Percentiles rank a stretch among this genome's conserved stretches.
phyloP scores from a whole-genome alignment of 2,329 filamentous ascomycete genomes.

The Tolypocladium guangdongense region DNA sequence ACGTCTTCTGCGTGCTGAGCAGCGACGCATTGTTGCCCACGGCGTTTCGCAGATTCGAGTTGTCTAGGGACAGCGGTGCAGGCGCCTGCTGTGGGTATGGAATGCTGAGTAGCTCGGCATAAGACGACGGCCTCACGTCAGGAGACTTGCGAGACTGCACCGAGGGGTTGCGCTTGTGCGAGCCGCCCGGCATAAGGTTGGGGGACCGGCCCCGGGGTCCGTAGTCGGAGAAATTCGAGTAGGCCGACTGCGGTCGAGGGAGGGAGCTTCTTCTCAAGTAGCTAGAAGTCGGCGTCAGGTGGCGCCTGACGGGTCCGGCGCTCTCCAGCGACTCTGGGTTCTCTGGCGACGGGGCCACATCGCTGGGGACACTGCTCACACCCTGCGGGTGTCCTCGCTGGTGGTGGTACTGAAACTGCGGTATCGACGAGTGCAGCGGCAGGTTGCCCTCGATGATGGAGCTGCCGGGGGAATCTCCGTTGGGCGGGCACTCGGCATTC shows the following conservation, averaged over 20 bases:
- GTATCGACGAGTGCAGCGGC: conserved; percentile 33
- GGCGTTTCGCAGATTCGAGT: conserved; percentile 64
- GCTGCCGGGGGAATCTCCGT: conserved; percentile 36
- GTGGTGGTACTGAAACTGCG: conserved; percentile 53
- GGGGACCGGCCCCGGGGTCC: conserved; percentile 53
- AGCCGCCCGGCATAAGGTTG: conserved; percentile 28
- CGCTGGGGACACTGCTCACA: conserved; percentile 31
- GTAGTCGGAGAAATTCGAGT: conserved; percentile 63
- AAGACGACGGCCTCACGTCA: conserved; percentile 40
- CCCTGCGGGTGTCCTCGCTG: conserved; percentile 34
- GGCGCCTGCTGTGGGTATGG: conserved; percentile 72
- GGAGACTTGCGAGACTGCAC: conserved; percentile 43
- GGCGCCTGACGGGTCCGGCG: conserved; percentile 42
- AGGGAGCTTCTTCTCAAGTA: conserved; percentile 46
- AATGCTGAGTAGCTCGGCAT: conserved; percentile 50
- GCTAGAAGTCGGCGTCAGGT: conserved; percentile 49
- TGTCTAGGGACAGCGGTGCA: conserved; percentile 62
- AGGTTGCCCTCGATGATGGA: conserved; percentile 36
- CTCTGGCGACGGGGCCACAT: conserved; percentile 33
- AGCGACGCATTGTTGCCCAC: conserved; percentile 87
- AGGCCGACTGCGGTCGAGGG: conserved; percentile 63
- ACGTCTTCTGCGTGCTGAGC: conserved; percentile 81
- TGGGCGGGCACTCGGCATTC: conserved; percentile 30
- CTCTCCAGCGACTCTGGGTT: conserved; percentile 42
- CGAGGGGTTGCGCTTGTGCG: conserved; percentile 36